Evolutionary conservation across 176 grass and related monocot species (phyloP), one percentile per base, ranked within the genome.

Genomic region (Alopecurus myosuroides): DNA sequence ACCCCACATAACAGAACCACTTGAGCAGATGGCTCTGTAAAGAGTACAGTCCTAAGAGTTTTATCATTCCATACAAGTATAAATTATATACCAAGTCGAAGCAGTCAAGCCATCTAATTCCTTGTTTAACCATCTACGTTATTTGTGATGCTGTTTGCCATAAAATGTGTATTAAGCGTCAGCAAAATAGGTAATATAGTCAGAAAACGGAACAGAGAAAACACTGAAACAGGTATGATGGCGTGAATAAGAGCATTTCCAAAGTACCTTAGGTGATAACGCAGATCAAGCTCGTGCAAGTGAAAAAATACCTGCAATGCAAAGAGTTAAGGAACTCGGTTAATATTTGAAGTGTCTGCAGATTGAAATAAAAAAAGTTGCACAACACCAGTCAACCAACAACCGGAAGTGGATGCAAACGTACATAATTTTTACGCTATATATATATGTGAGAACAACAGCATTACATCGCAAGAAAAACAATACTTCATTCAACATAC

Each of bases 271-370:
- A 98, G 74, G 89, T 98, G 96, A 88, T 98, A 98, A 39, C 93
- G 93, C 85, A 98, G 91, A 93, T 98, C 95, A 87, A 98, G 96
- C 48, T 98, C 93, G 87, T 98, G 96, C 70, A 98, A 85, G 83
- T 98, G 96, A 83, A 88, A 85, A 87, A 98, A 98, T 61, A 98
- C 96, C 96, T 98, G 68, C 67, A 89, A 83, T 35, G 64, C 7
- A 9, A 74, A 74, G 56, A 86, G 57, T 30, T 39, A 46, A 90
- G 14, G 0, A 82, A 18, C n/a, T 69, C 60, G 48, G 29, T 12
- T 46, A 70, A 63, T 78, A 62, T 52, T 80, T 64, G 18, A 75
- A 65, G 48, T 41, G n/a, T 15, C 20, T 20, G 17, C 41, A 64
- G 45, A 52, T 52, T 49, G 81, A 71, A 20, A 71, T 35, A 4